phyloP scores from a whole-genome alignment of 177 flowering plant genomes.

The Vitis hybrid region DNA sequence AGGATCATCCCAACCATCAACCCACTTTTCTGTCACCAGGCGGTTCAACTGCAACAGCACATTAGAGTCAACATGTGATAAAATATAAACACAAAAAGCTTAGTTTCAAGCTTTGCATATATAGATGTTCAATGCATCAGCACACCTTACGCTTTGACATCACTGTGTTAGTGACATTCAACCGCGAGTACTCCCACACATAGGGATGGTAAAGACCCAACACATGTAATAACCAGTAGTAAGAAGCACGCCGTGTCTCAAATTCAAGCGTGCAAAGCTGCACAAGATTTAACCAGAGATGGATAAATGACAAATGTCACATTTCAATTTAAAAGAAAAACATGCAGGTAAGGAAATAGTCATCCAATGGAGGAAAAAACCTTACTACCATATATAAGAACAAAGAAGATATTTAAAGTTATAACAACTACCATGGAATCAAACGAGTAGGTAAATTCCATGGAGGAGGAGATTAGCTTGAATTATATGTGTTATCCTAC shows the following conservation, averaged over 20 bases:
- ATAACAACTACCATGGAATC: too few relatives aligned
- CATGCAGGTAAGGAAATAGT: too few relatives aligned
- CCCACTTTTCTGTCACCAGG: conserved; percentile 87
- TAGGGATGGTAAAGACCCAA: conserved; percentile 80
- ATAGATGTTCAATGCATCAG: too few relatives aligned
- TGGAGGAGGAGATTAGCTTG: too few relatives aligned
- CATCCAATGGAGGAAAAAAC: too few relatives aligned
- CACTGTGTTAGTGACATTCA: conserved; percentile 88
- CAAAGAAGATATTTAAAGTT: too few relatives aligned
- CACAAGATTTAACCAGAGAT: conserved; percentile 1
- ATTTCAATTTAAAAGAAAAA: too few relatives aligned
- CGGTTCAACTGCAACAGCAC: conserved; percentile 62
- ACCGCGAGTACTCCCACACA: conserved; percentile 97
- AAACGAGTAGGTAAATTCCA: too few relatives aligned
- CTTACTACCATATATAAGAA: too few relatives aligned
- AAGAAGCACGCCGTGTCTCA: conserved; percentile 98
- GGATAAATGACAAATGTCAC: too few relatives aligned
- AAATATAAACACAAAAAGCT: not conserved
- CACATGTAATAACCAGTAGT: conserved; percentile 92
- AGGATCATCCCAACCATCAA: conserved; percentile 99
- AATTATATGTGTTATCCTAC: too few relatives aligned
- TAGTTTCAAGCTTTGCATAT: too few relatives aligned
- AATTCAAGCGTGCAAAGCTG: conserved; percentile 97
- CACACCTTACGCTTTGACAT: conserved; percentile 97
- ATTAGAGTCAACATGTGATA: not conserved